Conservation (phyloP, 768 basidiomycete species). For the Butyriboletus loyo region DNA sequence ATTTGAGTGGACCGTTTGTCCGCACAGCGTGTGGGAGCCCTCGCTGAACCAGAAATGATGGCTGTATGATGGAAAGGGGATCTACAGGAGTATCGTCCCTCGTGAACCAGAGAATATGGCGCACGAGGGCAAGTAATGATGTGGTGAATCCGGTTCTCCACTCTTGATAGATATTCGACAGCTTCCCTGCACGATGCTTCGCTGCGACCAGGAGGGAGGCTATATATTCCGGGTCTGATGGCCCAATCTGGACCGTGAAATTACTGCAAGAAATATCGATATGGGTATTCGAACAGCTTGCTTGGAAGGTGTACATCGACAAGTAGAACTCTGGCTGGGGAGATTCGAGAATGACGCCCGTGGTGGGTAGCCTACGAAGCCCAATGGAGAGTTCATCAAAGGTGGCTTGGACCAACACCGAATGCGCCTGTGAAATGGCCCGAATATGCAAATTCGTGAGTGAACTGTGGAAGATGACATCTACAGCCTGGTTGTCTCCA, state of each 20-base stretch:
- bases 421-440: constrained; percentile 1
- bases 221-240: constrained; percentile 31
- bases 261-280: constrained; percentile 21
- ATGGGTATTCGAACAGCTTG: constrained; percentile 3
- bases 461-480: constrained; percentile 17
- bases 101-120: constrained; percentile 50
- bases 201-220: constrained; percentile 10
- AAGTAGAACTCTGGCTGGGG: constrained; percentile 21
- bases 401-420: not conserved
- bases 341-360: not conserved
- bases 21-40: constrained; percentile 68
- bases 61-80: constrained; percentile 78
- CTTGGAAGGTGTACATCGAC: constrained; percentile 19
- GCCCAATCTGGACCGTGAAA: constrained; percentile 25
- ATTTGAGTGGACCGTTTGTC: constrained; percentile 66
- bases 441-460: constrained; percentile 18
- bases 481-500: constrained; percentile 9
- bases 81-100: constrained; percentile 54
- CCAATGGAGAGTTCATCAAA: constrained; percentile 18
- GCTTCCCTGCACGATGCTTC: constrained; percentile 7
- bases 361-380: constrained; percentile 6
- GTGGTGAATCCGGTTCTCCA: constrained; percentile 31
- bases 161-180: constrained; percentile 24
- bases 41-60: constrained; percentile 77
- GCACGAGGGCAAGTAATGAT: constrained; percentile 40